Evolutionary conservation across 495 filamentous ascomycete genomes (phyloP).

Genomic region (Neurospora sp.): DNA sequence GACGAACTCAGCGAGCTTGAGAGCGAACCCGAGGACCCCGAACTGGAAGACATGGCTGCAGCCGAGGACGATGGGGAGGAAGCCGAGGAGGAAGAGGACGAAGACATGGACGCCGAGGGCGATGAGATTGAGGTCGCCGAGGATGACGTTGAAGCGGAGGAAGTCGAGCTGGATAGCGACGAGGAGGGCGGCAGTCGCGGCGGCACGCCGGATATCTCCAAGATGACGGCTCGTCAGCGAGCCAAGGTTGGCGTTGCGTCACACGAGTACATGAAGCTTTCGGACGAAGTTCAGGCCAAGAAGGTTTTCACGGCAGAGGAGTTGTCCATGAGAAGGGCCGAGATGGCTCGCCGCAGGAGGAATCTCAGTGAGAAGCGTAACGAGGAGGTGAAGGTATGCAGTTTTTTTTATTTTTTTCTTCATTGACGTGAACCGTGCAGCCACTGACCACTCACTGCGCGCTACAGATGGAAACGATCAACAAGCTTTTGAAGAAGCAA

Average conservation of each 20-base stretch:
- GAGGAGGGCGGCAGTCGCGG: conserved; percentile 34
- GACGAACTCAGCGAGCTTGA: conserved; percentile 39
- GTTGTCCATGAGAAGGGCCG: conserved; percentile 83
- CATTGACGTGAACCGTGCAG: not conserved
- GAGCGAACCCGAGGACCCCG: conserved; percentile 32
- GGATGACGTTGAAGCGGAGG: conserved; percentile 39
- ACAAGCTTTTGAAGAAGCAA: conserved; percentile 91
- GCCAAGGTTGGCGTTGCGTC: conserved; percentile 56
- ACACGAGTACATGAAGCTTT: conserved; percentile 58
- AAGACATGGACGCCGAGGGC: conserved; percentile 46
- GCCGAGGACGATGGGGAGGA: conserved; percentile 36
- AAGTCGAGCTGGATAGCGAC: conserved; percentile 58
- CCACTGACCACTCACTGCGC: not conserved
- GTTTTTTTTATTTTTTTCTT: not conserved
- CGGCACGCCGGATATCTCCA: conserved; percentile 67
- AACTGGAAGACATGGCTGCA: conserved; percentile 38
- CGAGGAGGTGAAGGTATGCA: conserved; percentile 87
- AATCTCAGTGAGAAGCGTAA: conserved; percentile 97
- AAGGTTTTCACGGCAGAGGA: conserved; percentile 90
- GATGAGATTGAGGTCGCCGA: conserved; percentile 54
- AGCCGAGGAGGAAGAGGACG: conserved; percentile 40
- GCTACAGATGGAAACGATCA: conserved; percentile 89
- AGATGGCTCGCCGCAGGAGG: conserved; percentile 91
- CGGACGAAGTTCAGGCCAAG: conserved; percentile 89
- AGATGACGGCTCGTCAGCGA: conserved; percentile 80